Evolutionary conservation across 129 eudicot species (phyloP).

Genomic region (Artemisia annua): DNA sequence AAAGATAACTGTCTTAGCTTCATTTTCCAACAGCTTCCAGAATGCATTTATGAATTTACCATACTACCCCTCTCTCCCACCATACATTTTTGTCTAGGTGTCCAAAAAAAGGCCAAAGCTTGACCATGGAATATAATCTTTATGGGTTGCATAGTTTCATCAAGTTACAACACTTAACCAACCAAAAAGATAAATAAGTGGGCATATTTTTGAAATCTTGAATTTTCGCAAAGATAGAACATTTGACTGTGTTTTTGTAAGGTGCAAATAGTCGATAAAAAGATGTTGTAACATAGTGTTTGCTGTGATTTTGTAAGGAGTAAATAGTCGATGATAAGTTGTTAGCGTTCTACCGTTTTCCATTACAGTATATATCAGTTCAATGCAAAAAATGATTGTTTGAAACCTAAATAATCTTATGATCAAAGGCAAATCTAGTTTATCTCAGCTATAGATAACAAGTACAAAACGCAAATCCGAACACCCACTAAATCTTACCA

Average conservation of each 20-base stretch:
- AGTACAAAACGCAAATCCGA: no score
- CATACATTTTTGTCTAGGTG: slow-evolving; percentile 19
- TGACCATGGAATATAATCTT: not conserved
- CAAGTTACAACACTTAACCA: not conserved
- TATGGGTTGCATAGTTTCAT: not conserved
- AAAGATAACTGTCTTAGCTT: slow-evolving; percentile 56
- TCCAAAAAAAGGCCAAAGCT: not conserved
- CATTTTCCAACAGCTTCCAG: slow-evolving; percentile 6
- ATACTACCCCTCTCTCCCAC: slow-evolving; percentile 34
- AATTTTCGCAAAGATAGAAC: no score
- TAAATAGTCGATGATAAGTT: not conserved
- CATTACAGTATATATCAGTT: not conserved
- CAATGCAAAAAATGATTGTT: not conserved
- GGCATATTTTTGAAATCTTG: not conserved
- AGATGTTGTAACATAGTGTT: not conserved
- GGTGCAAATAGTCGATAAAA: not conserved
- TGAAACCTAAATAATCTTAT: no score
- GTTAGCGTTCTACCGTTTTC: not conserved
- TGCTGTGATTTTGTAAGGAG: not conserved
- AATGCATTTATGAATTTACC: slow-evolving; percentile 24
- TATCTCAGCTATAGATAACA: no score
- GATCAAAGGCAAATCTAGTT: no score
- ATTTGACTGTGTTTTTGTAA: not conserved
- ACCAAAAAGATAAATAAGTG: not conserved
- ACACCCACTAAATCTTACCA: not conserved